Evolutionary conservation across 2,329 filamentous ascomycete genomes (phyloP).

Genomic region (Cladosporium sp.): DNA sequence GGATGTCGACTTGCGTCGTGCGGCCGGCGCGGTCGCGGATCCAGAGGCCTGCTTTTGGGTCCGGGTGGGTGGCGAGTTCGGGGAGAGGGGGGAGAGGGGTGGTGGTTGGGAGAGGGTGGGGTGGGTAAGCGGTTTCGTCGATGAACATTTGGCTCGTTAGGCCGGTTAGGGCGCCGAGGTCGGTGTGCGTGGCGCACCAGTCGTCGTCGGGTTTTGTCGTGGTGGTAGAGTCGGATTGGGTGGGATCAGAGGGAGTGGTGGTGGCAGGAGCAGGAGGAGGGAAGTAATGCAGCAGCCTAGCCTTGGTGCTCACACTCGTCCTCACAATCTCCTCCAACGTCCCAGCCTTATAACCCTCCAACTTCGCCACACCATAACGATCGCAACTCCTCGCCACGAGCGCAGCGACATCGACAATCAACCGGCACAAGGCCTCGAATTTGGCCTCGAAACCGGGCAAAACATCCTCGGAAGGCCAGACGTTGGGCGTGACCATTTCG

Average conservation of each 20-base stretch:
- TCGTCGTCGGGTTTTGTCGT: slow-evolving; percentile 61
- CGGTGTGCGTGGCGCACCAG: slow-evolving; percentile 89
- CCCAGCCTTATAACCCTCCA: slow-evolving; percentile 67
- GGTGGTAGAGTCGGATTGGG: slow-evolving; percentile 39
- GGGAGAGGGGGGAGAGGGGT: slow-evolving; percentile 48
- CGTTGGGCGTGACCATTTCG: slow-evolving; percentile 83
- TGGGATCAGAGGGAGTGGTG: slow-evolving; percentile 36
- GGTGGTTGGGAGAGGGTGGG: slow-evolving; percentile 22
- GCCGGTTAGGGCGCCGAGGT: slow-evolving; percentile 90
- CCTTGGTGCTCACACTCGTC: slow-evolving; percentile 83
- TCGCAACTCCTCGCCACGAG: slow-evolving; percentile 90
- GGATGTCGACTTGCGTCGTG: slow-evolving; percentile 88
- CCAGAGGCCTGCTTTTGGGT: slow-evolving; percentile 84
- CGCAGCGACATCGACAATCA: slow-evolving; percentile 86
- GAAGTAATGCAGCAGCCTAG: slow-evolving; percentile 88
- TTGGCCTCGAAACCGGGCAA: slow-evolving; percentile 71
- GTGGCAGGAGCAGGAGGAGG: slow-evolving; percentile 42
- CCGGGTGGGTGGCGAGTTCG: slow-evolving; percentile 72
- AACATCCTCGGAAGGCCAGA: slow-evolving; percentile 69
- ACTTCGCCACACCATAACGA: slow-evolving; percentile 72
- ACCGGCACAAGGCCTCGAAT: slow-evolving; percentile 68
- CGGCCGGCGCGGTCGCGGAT: slow-evolving; percentile 79
- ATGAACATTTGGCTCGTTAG: slow-evolving; percentile 95
- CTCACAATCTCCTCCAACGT: slow-evolving; percentile 85
- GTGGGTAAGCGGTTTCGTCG: slow-evolving; percentile 58